Evolutionary conservation across 805 yeast genomes (phyloP).

Genomic region (Candida piceae): DNA sequence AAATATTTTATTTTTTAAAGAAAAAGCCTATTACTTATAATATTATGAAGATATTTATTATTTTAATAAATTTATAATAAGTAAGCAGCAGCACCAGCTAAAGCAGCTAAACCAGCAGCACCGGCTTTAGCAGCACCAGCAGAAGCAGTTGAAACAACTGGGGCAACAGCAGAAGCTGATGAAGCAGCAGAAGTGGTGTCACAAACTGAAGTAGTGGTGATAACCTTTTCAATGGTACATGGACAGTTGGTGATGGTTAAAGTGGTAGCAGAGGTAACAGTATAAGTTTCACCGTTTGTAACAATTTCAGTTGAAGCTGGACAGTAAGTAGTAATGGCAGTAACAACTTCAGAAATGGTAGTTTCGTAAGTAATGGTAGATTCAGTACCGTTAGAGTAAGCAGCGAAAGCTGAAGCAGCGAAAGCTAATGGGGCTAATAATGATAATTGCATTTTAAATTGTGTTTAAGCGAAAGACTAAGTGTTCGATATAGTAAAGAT

Average conservation of each 20-base stretch:
- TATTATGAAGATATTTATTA: too few relatives aligned
- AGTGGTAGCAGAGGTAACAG: constrained; percentile 75
- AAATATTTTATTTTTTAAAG: too few relatives aligned
- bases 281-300: constrained; percentile 64
- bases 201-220: constrained; percentile 22
- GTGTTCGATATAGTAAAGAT: too few relatives aligned
- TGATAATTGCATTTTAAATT: constrained; percentile 31
- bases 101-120: constrained; percentile 35
- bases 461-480: constrained; percentile 28
- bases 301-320: constrained; percentile 65
- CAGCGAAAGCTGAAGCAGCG: constrained; percentile 40
- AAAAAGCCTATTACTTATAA: too few relatives aligned
- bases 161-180: constrained; percentile 13
- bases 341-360: constrained; percentile 49
- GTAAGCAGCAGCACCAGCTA: constrained; percentile 37
- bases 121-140: constrained; percentile 34
- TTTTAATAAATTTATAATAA: constrained; percentile 30
- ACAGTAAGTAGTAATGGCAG: constrained; percentile 77
- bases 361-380: constrained; percentile 43
- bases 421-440: constrained; percentile 31
- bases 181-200: constrained; percentile 12
- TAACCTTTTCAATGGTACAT: constrained; percentile 49
- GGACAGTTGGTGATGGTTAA: constrained; percentile 84
- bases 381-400: constrained; percentile 40
- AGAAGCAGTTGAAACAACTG: constrained; percentile 21